Conservation (phyloP, 495 filamentous ascomycete genomes). For the Penicillium antarcticum region DNA sequence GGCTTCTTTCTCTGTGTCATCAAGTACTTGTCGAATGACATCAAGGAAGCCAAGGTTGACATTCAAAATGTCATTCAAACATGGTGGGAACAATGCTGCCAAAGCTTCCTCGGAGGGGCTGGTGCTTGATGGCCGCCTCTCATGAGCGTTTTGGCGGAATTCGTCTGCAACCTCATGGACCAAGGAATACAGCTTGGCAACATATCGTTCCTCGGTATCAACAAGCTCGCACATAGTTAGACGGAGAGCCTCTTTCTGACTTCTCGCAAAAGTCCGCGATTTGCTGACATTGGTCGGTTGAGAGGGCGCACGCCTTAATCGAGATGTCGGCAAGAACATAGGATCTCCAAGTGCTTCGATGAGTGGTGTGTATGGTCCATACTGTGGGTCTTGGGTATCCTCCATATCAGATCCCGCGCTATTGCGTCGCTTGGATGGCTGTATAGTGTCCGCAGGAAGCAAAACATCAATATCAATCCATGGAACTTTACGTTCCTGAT, state of each 20-base stretch:
- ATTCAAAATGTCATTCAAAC: slow-evolving; percentile 70
- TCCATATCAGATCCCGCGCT: slow-evolving; percentile 44
- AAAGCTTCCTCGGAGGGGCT: slow-evolving; percentile 72
- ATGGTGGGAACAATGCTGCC: slow-evolving; percentile 74
- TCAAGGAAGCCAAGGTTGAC: slow-evolving; percentile 76
- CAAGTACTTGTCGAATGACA: slow-evolving; percentile 69
- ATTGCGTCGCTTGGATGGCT: slow-evolving; percentile 35
- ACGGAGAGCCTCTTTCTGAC: slow-evolving; percentile 78
- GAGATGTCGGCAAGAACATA: slow-evolving; percentile 83
- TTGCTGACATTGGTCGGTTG: slow-evolving; percentile 74
- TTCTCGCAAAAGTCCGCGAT: slow-evolving; percentile 67
- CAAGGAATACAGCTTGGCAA: slow-evolving; percentile 77
- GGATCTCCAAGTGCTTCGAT: slow-evolving; percentile 76
- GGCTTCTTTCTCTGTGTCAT: slow-evolving; percentile 79
- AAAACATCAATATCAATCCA: slow-evolving; percentile 89
- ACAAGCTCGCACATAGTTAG: slow-evolving; percentile 89
- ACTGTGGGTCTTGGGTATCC: slow-evolving; percentile 60
- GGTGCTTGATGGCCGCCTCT: slow-evolving; percentile 54
- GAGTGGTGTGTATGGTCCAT: slow-evolving; percentile 68
- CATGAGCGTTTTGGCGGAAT: slow-evolving; percentile 64
- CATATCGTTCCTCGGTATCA: slow-evolving; percentile 92
- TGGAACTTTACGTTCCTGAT: slow-evolving; percentile 72
- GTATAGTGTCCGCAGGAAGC: slow-evolving; percentile 70
- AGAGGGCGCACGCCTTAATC: slow-evolving; percentile 81
- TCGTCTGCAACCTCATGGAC: slow-evolving; percentile 72